Evolutionary conservation across 2,329 filamentous ascomycete genomes (phyloP).

Genomic region (Zalaria sp.): DNA sequence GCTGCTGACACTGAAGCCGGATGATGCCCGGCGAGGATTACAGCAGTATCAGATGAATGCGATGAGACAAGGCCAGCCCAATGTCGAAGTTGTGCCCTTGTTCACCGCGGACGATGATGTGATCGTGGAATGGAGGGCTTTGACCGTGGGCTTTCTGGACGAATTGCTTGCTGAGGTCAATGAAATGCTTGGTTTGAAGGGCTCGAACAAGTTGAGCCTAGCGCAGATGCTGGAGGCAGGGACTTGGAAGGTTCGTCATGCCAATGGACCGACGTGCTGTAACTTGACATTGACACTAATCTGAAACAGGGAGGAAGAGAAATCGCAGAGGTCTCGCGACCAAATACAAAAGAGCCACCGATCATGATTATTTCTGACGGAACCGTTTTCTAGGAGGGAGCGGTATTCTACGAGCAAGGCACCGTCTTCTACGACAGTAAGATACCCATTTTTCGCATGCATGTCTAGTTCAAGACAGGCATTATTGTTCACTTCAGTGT

Average conservation of each 20-base stretch:
- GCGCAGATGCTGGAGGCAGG: conserved; percentile 90
- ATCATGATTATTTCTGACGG: conserved; percentile 95
- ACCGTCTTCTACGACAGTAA: too few relatives aligned
- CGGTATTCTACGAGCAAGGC: too few relatives aligned
- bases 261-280: not conserved
- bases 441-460: too few relatives aligned
- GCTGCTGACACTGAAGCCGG: conserved; percentile 59
- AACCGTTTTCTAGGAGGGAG: conserved; percentile 59
- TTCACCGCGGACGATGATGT: conserved; percentile 64
- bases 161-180: conserved; percentile 58
- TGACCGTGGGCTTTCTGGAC: conserved; percentile 62
- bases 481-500: too few relatives aligned
- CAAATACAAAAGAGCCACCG: conserved; percentile 90
- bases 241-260: conserved; percentile 75
- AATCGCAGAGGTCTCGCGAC: conserved; percentile 85
- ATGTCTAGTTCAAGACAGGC: too few relatives aligned
- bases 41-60: conserved; percentile 57
- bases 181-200: conserved; percentile 50
- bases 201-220: conserved; percentile 56
- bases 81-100: conserved; percentile 57
- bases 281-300: conserved; percentile 10
- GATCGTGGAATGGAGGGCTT: conserved; percentile 65
- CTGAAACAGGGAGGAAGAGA: conserved; percentile 67
- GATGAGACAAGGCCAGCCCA: conserved; percentile 56
- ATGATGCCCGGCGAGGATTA: conserved; percentile 57